Percentiles rank a stretch among this genome's conserved stretches.
phyloP scores from a whole-genome alignment of 2,329 filamentous ascomycete species.

The Colletotrichum scovillei region DNA sequence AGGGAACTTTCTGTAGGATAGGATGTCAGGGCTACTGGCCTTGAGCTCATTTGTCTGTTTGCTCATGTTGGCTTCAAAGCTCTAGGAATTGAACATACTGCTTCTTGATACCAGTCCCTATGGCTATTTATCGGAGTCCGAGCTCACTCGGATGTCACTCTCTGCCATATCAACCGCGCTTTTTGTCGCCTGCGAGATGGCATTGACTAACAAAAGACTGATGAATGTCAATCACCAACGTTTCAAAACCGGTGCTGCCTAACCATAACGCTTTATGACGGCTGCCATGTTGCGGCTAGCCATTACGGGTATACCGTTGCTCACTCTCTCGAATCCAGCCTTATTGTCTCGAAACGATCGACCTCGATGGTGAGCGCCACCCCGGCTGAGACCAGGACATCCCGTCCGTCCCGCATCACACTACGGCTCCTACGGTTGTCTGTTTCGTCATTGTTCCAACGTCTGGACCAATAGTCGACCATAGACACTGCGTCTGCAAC shows the following conservation, averaged over 20 bases:
- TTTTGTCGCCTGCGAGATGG: not conserved
- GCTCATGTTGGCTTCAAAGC: not conserved
- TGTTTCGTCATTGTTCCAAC: not conserved
- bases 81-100: not conserved
- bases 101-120: not conserved
- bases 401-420: not conserved
- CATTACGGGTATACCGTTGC: not conserved
- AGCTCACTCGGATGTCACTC: not conserved
- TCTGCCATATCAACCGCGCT: not conserved
- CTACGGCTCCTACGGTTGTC: not conserved
- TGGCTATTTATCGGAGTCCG: not conserved
- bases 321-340: not conserved
- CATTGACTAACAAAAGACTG: rapidly evolving
- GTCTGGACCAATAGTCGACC: not conserved
- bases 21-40: rapidly evolving
- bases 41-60: not conserved
- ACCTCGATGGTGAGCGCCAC: not conserved
- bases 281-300: not conserved
- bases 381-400: not conserved
- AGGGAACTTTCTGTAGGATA: not conserved
- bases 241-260: too few relatives aligned
- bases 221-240: not conserved
- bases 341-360: not conserved
- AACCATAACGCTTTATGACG: not conserved
- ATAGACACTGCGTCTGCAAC: not conserved